A percentile compares a stretch with the other conserved stretches of the same genome.
Evolutionary conservation across 441 rosid species (phyloP).

Genomic region (Populus trichocarpa): DNA sequence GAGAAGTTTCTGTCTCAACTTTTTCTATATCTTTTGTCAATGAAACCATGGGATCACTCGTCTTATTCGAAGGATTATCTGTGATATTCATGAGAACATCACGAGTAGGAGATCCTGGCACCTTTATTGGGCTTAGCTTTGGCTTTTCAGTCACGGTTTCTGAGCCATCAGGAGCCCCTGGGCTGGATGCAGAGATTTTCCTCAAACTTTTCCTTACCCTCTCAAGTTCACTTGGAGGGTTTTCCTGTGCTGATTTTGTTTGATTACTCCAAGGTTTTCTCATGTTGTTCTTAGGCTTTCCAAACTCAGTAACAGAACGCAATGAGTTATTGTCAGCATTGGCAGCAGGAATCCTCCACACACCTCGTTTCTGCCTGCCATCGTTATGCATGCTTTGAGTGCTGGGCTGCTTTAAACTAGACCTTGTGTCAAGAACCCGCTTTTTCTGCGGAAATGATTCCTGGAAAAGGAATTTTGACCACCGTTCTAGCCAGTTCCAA

Average conservation of each 20-base stretch:
- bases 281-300: background rate
- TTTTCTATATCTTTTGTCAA: background rate
- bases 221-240: background rate
- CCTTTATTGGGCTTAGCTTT: background rate
- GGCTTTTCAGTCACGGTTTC: background rate
- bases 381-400: slow-evolving; percentile 22
- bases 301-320: background rate
- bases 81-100: background rate
- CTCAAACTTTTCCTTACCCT: background rate
- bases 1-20: background rate
- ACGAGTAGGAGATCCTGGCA: background rate
- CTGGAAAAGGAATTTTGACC: slow-evolving; percentile 69
- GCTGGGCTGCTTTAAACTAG: slow-evolving; percentile 39
- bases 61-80: background rate
- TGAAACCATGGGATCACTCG: background rate
- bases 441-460: slow-evolving; percentile 41
- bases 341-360: background rate
- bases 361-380: background rate
- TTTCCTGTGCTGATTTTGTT: background rate
- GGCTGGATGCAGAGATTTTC: background rate
- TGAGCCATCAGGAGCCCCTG: background rate
- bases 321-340: background rate
- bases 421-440: slow-evolving; percentile 38
- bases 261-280: background rate
- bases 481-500: slow-evolving; percentile 69